phyloP scores from a whole-genome alignment of 208 protist species.

The Porcisia hertigi region DNA sequence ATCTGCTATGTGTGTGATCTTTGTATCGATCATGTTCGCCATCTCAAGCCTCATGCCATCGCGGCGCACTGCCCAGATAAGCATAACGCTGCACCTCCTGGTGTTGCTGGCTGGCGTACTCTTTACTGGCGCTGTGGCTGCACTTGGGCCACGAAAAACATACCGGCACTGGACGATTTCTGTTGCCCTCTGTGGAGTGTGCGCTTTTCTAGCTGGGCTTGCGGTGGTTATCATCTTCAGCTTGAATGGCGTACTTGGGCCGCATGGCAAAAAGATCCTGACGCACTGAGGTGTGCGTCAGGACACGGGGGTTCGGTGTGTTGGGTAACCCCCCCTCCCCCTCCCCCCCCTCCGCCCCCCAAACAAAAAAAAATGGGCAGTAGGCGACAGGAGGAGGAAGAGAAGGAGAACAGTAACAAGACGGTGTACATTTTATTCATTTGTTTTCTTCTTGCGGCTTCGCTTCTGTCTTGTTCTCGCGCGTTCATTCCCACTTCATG shows the following conservation, averaged over 20 bases:
- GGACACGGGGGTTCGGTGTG: too few species aligned
- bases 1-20: slow-evolving; percentile 30
- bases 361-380: too few species aligned
- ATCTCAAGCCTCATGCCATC: slow-evolving; percentile 35
- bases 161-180: slow-evolving; percentile 53
- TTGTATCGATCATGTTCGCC: slow-evolving; percentile 42
- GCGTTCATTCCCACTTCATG: background rate
- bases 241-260: slow-evolving; percentile 27
- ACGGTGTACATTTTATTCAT: too few species aligned
- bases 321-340: too few species aligned
- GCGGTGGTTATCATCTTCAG: slow-evolving; percentile 32
- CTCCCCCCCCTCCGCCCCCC: too few species aligned
- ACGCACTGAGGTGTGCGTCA: slow-evolving; percentile 4
- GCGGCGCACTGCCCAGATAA: slow-evolving; percentile 37
- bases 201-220: slow-evolving; percentile 23
- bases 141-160: slow-evolving; percentile 34
- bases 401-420: too few species aligned
- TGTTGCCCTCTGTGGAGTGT: slow-evolving; percentile 31
- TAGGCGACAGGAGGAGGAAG: too few species aligned
- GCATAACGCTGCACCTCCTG: slow-evolving; percentile 45
- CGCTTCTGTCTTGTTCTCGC: background rate
- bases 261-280: slow-evolving; percentile 26
- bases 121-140: slow-evolving; percentile 36
- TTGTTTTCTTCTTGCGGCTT: too few species aligned
- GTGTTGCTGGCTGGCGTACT: slow-evolving; percentile 33